Percentiles rank a stretch among this genome's conserved stretches.
Conservation (phyloP, 495 filamentous ascomycete genomes). For the Annulohypoxylon bovei region DNA sequence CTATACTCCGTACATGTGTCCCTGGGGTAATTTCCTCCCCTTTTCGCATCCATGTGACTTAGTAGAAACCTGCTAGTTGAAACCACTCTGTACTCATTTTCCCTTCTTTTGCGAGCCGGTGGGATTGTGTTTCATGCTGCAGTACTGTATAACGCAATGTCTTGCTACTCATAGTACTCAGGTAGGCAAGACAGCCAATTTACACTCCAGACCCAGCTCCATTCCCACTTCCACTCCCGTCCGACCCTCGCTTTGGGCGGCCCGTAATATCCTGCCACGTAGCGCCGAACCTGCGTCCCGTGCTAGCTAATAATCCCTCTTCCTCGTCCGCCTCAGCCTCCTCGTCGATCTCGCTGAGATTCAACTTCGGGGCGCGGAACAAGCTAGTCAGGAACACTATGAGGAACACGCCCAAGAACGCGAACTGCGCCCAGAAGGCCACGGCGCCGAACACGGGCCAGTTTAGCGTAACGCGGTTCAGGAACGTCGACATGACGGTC, state of each 20-base stretch:
- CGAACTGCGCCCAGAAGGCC: constrained; percentile 94
- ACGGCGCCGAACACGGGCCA: constrained; percentile 96
- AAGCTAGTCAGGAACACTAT: constrained; percentile 78
- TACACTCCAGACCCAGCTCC: constrained; percentile 5
- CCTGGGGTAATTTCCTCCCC: background rate
- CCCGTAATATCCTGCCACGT: constrained; percentile 89
- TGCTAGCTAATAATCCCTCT: constrained; percentile 86
- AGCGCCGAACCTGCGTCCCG: constrained; percentile 80
- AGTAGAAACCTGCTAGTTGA: background rate
- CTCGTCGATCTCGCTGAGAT: constrained; percentile 79
- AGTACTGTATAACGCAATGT: background rate
- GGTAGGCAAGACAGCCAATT: background rate
- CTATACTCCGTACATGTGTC: constrained; percentile 25
- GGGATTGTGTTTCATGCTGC: background rate
- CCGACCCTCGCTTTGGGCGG: constrained; percentile 26
- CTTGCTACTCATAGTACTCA: background rate
- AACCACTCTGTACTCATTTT: background rate
- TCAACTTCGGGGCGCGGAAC: constrained; percentile 79
- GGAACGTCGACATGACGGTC: constrained; percentile 86
- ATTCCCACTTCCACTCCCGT: constrained; percentile 8
- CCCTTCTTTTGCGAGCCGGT: background rate
- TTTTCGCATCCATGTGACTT: background rate
- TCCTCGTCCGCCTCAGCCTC: constrained; percentile 96
- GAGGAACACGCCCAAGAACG: constrained; percentile 84
- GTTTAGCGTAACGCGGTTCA: constrained; percentile 93